Base-by-base conservation (phyloP, 1,139 yeast species). In the Protomyces macrosporus region DNA sequence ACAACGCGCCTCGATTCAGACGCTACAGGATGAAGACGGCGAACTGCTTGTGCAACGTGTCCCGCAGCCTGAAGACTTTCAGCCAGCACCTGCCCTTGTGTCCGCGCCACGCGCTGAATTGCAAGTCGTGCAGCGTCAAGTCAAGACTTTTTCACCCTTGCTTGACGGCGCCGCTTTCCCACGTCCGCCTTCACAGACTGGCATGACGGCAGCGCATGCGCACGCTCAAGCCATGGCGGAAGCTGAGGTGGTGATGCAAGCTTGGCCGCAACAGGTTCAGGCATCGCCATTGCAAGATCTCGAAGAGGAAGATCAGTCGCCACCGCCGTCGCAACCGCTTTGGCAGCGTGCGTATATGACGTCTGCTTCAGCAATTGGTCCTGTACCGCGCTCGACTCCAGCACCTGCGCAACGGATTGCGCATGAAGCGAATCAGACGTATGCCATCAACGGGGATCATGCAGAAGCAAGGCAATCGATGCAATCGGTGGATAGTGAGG, bases 141-240 rank as follows among this genome's bases (percentile, higher is more conserved):
- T 37, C 36, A 50, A 51, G 14, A 58, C 50, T 32, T 58, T 58
- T 50, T 58, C 62, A 14, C 62, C 62, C 23, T 37, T 58, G 32
- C 23, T 58, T 3, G 37, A 33, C 33, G 62, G 62, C 4, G 62
- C 39, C 16, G 42, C 56, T 30, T 58, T 58, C 50, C 62, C 62
- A 6, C 32, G 35, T 10, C 48, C 48, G 23, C 48, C 48, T 5
- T 42, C 48, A 9, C 16, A 42, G 16, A 42, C 23, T 6, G 48
- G 48, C 12, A 9, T 14, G 5, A 3, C 23, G 6, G 48, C 10
- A 14, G 16, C 16, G n/a, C 30, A 10, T 10, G 32, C 16, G 6
- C 7, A 42, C 23, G 39, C 12, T 36, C 12, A 12, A 7, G 39
- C 12, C 12, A n/a, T 30, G 23, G 30, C 48, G 14, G 32, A 42